A percentile compares a stretch with the other conserved stretches of the same genome.
phyloP scores from a whole-genome alignment of 2,329 filamentous ascomycete genomes.

The Aspergillus sp. region DNA sequence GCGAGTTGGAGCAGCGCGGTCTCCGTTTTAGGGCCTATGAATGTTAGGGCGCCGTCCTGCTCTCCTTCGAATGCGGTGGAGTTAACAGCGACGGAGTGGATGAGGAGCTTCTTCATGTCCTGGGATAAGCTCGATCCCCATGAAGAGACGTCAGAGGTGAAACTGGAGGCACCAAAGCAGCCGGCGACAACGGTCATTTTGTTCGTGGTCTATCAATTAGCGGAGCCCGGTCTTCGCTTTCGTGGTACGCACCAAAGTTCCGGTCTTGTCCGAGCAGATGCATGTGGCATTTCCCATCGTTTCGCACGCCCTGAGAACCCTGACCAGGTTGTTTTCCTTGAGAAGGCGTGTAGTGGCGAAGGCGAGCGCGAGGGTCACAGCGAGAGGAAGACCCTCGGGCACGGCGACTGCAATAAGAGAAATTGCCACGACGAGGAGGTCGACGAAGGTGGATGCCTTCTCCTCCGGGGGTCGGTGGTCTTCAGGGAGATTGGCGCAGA shows the following conservation, averaged over 20 bases:
- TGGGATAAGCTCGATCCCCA: conserved; percentile 49
- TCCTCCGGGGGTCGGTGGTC: conserved; percentile 50
- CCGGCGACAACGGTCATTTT: conserved; percentile 62
- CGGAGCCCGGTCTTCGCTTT: no score
- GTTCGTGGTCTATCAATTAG: conserved; percentile 51
- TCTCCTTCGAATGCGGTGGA: conserved; percentile 70
- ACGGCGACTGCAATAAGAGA: conserved; percentile 62
- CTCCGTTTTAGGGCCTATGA: conserved; percentile 76
- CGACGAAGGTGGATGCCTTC: conserved; percentile 40
- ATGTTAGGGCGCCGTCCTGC: conserved; percentile 59
- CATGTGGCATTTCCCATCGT: conserved; percentile 66
- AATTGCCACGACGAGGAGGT: conserved; percentile 55
- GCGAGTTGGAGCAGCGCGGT: conserved; percentile 71
- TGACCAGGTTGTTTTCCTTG: conserved; percentile 63
- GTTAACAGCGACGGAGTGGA: conserved; percentile 66
- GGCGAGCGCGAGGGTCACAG: conserved; percentile 61
- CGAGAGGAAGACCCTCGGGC: conserved; percentile 61
- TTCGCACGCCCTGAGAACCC: conserved; percentile 59
- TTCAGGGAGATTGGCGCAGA: no score
- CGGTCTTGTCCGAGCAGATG: conserved; percentile 67
- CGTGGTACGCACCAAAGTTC: conserved; percentile 47
- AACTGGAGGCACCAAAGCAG: conserved; percentile 54
- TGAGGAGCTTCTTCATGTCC: conserved; percentile 56
- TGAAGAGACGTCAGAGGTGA: conserved; percentile 51
- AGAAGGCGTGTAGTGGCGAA: conserved; percentile 65